phyloP scores from a whole-genome alignment of 768 basidiomycete genomes.

The Suillus subluteus region DNA sequence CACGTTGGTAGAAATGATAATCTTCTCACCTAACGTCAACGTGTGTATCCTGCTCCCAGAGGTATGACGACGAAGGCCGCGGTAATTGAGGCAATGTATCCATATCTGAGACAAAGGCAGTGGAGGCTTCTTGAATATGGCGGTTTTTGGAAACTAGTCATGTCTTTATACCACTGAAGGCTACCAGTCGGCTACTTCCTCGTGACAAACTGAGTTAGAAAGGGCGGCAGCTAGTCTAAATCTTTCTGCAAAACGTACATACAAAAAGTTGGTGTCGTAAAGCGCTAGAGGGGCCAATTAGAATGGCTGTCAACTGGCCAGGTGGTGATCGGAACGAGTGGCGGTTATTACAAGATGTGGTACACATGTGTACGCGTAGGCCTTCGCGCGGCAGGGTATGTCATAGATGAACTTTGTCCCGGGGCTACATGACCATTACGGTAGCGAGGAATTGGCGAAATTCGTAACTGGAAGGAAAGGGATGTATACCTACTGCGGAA shows the following conservation, averaged over 20 bases:
- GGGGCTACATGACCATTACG: not conserved
- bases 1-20: not conserved
- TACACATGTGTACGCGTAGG: not conserved
- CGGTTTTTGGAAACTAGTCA: not conserved
- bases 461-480: slow-evolving; percentile 8
- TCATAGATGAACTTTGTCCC: not conserved
- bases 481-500: not conserved
- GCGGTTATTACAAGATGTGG: not conserved
- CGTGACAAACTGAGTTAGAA: not conserved
- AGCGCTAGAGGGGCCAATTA: slow-evolving; percentile 1
- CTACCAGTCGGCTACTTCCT: not conserved
- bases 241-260: not conserved
- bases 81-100: slow-evolving; percentile 1
- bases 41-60: not conserved
- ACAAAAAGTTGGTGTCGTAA: not conserved
- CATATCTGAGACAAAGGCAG: slow-evolving; percentile 8
- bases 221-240: not conserved
- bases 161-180: slow-evolving; percentile 5
- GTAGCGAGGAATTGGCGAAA: not conserved
- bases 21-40: slow-evolving; percentile 4
- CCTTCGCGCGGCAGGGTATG: not conserved
- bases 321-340: not conserved
- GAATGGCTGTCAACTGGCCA: not conserved
- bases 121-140: slow-evolving; percentile 7
- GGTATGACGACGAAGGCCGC: not conserved